Percentiles rank a stretch among this genome's conserved stretches.
phyloP scores from a whole-genome alignment of 129 eudicot genomes.

The Heracleum sosnowskyi region DNA sequence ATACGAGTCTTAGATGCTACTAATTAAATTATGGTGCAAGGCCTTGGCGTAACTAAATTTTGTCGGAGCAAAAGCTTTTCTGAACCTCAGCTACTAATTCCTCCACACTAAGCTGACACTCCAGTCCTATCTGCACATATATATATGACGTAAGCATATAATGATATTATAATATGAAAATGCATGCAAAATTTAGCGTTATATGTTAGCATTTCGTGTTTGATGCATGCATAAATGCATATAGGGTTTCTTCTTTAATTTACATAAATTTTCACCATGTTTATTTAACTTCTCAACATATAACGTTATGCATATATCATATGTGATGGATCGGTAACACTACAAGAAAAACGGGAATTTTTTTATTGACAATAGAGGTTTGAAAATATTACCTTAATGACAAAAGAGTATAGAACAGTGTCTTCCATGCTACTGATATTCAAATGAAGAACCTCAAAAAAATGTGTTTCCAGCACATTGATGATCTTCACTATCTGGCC shows the following conservation, averaged over 20 bases:
- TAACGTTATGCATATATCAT: no score
- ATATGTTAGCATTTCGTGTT: neutral
- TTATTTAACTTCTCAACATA: no score
- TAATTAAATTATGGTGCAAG: neutral
- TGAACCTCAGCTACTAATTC: slow-evolving; percentile 10
- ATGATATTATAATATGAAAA: no score
- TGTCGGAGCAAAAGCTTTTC: neutral
- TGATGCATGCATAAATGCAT: neutral
- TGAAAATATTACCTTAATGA: slow-evolving; percentile 57
- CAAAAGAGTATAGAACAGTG: slow-evolving; percentile 86
- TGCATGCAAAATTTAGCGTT: no score
- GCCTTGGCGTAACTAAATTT: neutral
- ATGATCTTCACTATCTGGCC: slow-evolving; percentile 86
- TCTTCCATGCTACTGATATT: slow-evolving; percentile 98
- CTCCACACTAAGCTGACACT: slow-evolving; percentile 8
- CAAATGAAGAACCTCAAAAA: slow-evolving; percentile 79
- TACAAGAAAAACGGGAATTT: no score
- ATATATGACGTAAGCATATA: no score
- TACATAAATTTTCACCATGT: neutral
- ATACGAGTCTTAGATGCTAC: no score
- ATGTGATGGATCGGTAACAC: no score
- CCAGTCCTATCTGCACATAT: slow-evolving; percentile 5
- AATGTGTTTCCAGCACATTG: slow-evolving; percentile 57
- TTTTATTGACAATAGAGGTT: no score
- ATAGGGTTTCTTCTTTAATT: no score